Percentiles rank a stretch among this genome's conserved stretches.
Evolutionary conservation across 495 filamentous ascomycete genomes (phyloP).

Genomic region (Rhypophila decipiens): DNA sequence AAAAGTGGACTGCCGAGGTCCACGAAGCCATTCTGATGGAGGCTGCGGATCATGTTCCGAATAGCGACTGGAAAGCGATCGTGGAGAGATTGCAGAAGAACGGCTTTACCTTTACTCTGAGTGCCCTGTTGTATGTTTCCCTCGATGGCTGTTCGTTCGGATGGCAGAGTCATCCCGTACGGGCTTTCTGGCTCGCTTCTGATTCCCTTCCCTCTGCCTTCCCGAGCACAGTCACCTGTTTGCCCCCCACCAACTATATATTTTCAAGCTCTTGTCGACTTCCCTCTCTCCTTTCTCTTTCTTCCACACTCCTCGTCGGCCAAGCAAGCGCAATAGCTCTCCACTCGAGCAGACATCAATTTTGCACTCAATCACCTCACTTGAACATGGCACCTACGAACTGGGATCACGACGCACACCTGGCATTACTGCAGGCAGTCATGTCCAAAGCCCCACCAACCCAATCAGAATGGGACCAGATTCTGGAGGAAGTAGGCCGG

Average conservation of each 20-base stretch:
- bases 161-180: background rate
- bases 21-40: constrained; percentile 22
- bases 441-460: constrained; percentile 13
- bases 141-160: background rate
- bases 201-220: background rate
- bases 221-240: background rate
- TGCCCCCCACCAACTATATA: background rate
- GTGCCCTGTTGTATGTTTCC: constrained; percentile 14
- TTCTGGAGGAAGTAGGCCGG: constrained; percentile 7
- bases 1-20: constrained; percentile 14
- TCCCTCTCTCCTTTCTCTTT: background rate
- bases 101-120: constrained; percentile 9
- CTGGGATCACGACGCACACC: constrained; percentile 29
- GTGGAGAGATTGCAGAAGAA: constrained; percentile 1
- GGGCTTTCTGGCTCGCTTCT: too few relatives aligned
- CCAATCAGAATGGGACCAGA: constrained; percentile 15
- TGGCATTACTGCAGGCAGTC: constrained; percentile 25
- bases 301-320: background rate
- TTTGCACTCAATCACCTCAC: background rate
- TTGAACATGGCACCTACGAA: background rate
- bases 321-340: background rate
- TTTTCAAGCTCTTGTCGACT: background rate
- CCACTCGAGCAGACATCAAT: background rate
- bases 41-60: constrained; percentile 1
- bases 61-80: constrained; percentile 5